Evolutionary conservation across 164 flowering plant species (phyloP), one percentile per base, ranked within the genome.

Genomic region (Piper longum): DNA sequence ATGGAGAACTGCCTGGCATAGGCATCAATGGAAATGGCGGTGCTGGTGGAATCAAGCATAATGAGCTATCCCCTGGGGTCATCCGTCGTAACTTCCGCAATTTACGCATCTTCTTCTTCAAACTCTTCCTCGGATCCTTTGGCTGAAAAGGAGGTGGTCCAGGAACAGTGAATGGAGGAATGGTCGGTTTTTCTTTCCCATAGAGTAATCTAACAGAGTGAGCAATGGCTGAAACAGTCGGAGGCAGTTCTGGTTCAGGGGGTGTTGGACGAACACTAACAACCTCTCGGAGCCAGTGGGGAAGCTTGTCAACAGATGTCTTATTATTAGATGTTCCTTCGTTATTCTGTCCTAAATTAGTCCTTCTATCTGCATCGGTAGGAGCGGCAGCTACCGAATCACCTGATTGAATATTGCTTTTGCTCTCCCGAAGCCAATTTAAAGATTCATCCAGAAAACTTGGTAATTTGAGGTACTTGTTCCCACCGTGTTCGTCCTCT

Each of bases 281-380:
- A 63, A 93, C 99, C 70, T 95, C 91, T 54, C 95, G 82, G 62
- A 95, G 96, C 99, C 99, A 95, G 76, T 91, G 99, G 42, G 99
- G 99, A 52, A 95, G 83, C 67, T 80, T 85, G 73, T 79, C 80
- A 69, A 75, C 72, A 2, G 77, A 72, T 59, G 85, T 74, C 70
- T 75, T 73, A 74, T 73, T 73, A 63, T 67, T 82, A 66, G 61
- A 66, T 56, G 66, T 66, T 26, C 74, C 84, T 66, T 78, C 78
- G 43, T 76, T 79, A 41, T 73, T 78, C 56, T 72, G 62, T 64
- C 69, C 64, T 65, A 67, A 45, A 65, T 62, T 64, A 48, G 68
- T 55, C 61, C 69, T 77, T 65, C 66, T 67, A 58, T 68, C 65
- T 42, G 69, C 69, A 54, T 73, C 76, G 7, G 77, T 68, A 55